Percentiles rank a stretch among this genome's conserved stretches.
Conservation (phyloP, 208 protist genomes). For the Trypanosoma cruzi region DNA sequence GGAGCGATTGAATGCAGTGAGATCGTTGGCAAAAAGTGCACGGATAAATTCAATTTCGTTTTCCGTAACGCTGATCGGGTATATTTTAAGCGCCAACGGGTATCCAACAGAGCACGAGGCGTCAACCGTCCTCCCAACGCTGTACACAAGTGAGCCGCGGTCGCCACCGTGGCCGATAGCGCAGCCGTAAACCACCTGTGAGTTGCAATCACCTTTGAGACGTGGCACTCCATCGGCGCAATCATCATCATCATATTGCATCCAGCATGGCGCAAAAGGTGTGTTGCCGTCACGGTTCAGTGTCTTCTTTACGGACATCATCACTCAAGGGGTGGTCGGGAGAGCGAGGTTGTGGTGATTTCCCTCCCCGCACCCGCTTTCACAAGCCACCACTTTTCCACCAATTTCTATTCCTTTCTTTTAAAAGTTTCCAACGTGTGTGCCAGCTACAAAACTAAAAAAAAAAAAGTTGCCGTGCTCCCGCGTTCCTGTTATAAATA, state of each 20-base stretch:
- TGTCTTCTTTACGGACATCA: constrained; percentile 21
- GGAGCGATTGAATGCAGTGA: not conserved
- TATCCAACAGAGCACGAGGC: not conserved
- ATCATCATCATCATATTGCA: constrained; percentile 7
- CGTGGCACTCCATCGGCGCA: constrained; percentile 9
- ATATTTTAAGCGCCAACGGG: constrained; percentile 34
- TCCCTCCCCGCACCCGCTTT: not conserved
- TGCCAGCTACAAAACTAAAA: not conserved
- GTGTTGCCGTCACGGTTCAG: not conserved
- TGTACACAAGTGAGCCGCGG: constrained; percentile 73
- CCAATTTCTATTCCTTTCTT: not conserved
- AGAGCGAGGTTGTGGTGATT: not conserved
- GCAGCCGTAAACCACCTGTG: not conserved
- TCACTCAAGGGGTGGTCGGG: not conserved
- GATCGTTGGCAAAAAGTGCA: constrained; percentile 19
- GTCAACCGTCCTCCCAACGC: constrained; percentile 13
- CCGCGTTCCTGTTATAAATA: not conserved
- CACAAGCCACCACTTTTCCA: not conserved
- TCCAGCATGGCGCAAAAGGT: not conserved
- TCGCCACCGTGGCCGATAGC: constrained; percentile 74
- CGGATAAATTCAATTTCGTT: constrained; percentile 37
- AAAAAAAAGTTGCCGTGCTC: not conserved
- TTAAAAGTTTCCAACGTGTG: not conserved
- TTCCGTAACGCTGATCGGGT: constrained; percentile 24
- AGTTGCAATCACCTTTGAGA: constrained; percentile 3